phyloP scores from a whole-genome alignment of 352 stramenopile genomes.

The Aphanomyces cochlioides region DNA sequence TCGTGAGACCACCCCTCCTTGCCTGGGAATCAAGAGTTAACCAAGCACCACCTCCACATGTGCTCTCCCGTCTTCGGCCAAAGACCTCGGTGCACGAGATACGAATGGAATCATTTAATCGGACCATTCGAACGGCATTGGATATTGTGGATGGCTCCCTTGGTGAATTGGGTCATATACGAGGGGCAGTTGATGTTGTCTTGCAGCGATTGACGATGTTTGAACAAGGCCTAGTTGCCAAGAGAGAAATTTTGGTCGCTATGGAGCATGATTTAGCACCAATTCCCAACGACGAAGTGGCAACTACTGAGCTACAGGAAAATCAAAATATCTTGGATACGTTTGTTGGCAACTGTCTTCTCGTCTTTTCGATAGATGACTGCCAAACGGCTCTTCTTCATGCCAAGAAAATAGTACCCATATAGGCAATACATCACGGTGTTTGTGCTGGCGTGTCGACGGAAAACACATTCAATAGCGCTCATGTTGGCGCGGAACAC shows the following conservation, averaged over 20 bases:
- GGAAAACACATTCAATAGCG: background rate
- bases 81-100: background rate
- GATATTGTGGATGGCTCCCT: background rate
- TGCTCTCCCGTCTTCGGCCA: background rate
- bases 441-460: background rate
- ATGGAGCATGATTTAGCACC: background rate
- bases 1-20: background rate
- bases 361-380: background rate
- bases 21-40: background rate
- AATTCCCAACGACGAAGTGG: constrained; percentile 30
- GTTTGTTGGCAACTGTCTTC: too few relatives aligned
- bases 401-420: background rate
- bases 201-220: background rate
- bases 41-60: background rate
- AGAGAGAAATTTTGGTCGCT: background rate
- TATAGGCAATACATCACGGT: background rate
- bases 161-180: background rate
- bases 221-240: background rate
- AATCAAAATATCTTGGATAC: too few relatives aligned
- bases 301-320: background rate
- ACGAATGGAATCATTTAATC: background rate
- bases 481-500: background rate
- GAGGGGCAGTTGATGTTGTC: background rate
- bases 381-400: constrained; percentile 5
- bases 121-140: background rate